A percentile compares a stretch with the other conserved stretches of the same genome.
Evolutionary conservation across 148 eudicot genomes (phyloP).

Genomic region (Cornus kousa): DNA sequence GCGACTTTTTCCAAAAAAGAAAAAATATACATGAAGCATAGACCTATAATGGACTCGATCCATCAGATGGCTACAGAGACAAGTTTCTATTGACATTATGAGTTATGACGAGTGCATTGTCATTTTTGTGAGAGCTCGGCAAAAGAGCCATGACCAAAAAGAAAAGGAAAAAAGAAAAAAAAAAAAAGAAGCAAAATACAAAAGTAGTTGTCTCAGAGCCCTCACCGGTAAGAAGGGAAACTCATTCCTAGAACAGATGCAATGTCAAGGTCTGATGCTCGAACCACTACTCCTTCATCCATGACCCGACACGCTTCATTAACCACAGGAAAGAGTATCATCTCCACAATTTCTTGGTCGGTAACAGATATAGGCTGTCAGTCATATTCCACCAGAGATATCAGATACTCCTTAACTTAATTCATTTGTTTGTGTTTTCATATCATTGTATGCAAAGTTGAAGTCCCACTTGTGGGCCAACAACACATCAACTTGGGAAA

Average conservation of each 20-base stretch:
- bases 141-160: neutral
- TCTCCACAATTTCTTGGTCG: conserved; percentile 86
- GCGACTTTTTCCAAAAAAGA: neutral
- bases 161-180: neutral
- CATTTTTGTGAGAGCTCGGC: neutral
- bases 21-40: neutral
- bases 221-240: conserved; percentile 92
- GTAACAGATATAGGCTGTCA: conserved; percentile 76
- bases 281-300: conserved; percentile 82
- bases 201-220: conserved; percentile 9
- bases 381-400: conserved; percentile 8
- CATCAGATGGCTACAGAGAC: neutral
- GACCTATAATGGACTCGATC: neutral
- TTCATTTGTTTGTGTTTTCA: too few relatives aligned
- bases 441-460: neutral
- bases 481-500: neutral
- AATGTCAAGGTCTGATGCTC: conserved; percentile 92
- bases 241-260: conserved; percentile 98
- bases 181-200: neutral
- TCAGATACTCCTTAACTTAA: conserved; percentile 2
- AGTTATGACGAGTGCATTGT: neutral
- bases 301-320: conserved; percentile 95
- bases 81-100: neutral
- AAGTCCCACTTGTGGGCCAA: conserved; percentile 1
- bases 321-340: conserved; percentile 92